phyloP scores from a whole-genome alignment of 176 grass and related monocot species.

The Puccinellia tenuiflora region DNA sequence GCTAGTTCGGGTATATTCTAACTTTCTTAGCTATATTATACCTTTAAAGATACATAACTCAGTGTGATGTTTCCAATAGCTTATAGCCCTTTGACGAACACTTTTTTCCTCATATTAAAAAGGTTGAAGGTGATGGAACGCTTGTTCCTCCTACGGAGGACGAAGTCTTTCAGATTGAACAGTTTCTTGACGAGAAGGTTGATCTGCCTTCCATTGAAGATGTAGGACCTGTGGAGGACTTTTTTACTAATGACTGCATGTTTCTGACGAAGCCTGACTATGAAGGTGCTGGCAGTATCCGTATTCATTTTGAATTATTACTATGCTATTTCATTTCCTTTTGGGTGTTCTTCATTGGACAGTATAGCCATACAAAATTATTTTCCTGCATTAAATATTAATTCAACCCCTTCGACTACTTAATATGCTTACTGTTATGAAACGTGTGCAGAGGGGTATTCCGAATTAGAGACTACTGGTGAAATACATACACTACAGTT shows the following conservation, averaged over 20 bases:
- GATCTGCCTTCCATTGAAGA: conserved; percentile 47
- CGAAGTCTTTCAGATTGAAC: conserved; percentile 81
- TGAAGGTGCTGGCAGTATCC: conserved; percentile 45
- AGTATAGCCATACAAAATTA: conserved; percentile 9
- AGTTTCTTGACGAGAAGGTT: conserved; percentile 68
- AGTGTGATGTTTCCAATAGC: neutral
- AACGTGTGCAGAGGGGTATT: conserved; percentile 35
- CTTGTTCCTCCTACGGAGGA: conserved; percentile 94
- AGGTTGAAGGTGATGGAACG: conserved; percentile 98
- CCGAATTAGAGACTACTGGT: conserved; percentile 35
- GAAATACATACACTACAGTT: conserved; percentile 35
- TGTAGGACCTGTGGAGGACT: conserved; percentile 43
- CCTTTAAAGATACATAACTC: neutral
- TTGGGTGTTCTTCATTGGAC: neutral
- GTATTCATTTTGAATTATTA: neutral
- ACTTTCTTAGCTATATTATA: conserved; percentile 6
- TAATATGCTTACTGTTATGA: neutral
- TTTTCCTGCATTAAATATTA: conserved; percentile 12
- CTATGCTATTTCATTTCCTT: conserved; percentile 19
- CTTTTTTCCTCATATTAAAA: neutral
- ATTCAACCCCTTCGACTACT: neutral
- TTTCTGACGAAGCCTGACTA: conserved; percentile 46
- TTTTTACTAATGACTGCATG: conserved; percentile 45
- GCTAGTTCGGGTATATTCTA: conserved; percentile 80
- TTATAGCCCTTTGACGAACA: neutral